Evolutionary conservation across 108 stramenopile species (phyloP).

Genomic region (Discostella stelligeroides): DNA sequence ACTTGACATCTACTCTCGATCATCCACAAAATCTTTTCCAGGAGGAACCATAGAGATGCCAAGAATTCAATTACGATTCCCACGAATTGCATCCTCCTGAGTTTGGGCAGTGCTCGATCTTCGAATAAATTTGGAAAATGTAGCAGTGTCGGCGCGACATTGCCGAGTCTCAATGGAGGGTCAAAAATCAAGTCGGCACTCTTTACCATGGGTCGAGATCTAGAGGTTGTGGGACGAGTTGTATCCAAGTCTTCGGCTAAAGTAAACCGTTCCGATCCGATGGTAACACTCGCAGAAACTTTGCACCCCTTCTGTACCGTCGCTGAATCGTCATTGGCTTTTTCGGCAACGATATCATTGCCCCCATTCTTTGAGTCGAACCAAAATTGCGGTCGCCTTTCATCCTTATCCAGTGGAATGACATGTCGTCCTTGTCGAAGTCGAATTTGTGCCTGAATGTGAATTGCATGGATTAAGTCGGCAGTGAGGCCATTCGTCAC

Average conservation of each 20-base stretch:
- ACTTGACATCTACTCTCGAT: slow-evolving; percentile 78
- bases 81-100: slow-evolving; percentile 64
- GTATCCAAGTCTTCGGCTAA: slow-evolving; percentile 75
- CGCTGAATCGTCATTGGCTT: slow-evolving; percentile 5
- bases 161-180: slow-evolving; percentile 75
- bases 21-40: slow-evolving; percentile 84
- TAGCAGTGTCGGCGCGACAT: slow-evolving; percentile 87
- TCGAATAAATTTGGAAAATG: slow-evolving; percentile 86
- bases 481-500: slow-evolving; percentile 69
- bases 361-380: slow-evolving; percentile 45
- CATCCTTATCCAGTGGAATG: slow-evolving; percentile 83
- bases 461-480: slow-evolving; percentile 80
- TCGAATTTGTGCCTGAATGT: slow-evolving; percentile 61
- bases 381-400: slow-evolving; percentile 77
- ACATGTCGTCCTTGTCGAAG: slow-evolving; percentile 69
- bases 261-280: slow-evolving; percentile 73
- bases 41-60: slow-evolving; percentile 60
- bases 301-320: slow-evolving; percentile 56
- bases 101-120: slow-evolving; percentile 63
- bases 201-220: slow-evolving; percentile 85
- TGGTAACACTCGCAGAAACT: slow-evolving; percentile 53
- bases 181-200: slow-evolving; percentile 66
- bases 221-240: slow-evolving; percentile 45
- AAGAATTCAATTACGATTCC: slow-evolving; percentile 65
- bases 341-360: slow-evolving; percentile 10